Evolutionary conservation across 495 filamentous ascomycete species (phyloP).

Genomic region (Tricharina praecox): DNA sequence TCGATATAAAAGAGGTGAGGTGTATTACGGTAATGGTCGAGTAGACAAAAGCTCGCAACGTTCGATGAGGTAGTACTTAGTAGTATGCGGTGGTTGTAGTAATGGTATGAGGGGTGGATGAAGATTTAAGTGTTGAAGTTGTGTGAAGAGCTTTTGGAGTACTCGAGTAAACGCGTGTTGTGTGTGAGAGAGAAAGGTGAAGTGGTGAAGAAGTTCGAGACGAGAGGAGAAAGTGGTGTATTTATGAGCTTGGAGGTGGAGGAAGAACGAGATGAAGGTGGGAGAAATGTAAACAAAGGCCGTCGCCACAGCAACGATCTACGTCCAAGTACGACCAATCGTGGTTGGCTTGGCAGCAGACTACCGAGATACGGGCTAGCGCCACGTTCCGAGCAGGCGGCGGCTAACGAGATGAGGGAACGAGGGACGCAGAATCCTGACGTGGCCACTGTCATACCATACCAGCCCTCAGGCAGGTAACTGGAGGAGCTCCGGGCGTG

Average conservation of each 20-base stretch:
- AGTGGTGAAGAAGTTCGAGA: neutral
- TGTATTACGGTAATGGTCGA: conserved; percentile 1
- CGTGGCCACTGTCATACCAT: too few relatives aligned
- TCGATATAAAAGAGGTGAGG: neutral
- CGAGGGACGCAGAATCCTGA: too few relatives aligned
- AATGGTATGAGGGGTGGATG: too few relatives aligned
- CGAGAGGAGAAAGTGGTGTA: neutral
- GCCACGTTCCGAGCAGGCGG: neutral
- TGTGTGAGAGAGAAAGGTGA: neutral
- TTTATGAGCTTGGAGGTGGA: neutral
- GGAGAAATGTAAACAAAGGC: neutral
- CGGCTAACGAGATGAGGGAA: neutral
- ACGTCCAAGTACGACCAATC: neutral
- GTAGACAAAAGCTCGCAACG: conserved; percentile 3
- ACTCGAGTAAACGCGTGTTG: neutral
- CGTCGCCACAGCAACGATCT: neutral
- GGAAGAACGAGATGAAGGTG: neutral
- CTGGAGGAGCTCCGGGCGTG: too few relatives aligned
- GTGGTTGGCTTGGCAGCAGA: neutral
- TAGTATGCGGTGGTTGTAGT: neutral
- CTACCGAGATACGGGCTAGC: neutral
- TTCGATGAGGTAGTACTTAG: neutral
- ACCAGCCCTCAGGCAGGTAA: too few relatives aligned
- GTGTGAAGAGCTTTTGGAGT: neutral
- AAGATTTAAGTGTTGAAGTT: too few relatives aligned